Percentiles rank a stretch among this genome's conserved stretches.
These are phyloP conservation scores for Elaeis guineensis DNA, from an alignment of 176 grass and related monocot genomes.

Conservation along the genomic window DNA sequence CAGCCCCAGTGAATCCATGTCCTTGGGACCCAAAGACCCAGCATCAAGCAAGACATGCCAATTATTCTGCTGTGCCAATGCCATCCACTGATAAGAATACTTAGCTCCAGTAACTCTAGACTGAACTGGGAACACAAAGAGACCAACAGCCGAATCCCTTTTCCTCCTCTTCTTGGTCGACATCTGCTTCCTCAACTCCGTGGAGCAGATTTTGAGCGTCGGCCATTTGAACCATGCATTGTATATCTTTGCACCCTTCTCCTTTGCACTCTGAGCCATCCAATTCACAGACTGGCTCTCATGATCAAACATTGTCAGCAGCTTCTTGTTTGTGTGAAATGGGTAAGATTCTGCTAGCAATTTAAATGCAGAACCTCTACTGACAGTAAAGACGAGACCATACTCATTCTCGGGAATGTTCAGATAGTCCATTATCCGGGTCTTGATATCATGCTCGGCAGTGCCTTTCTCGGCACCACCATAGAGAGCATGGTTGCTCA, in stretches of 20 bases:
- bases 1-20: slow-evolving; percentile 93
- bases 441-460: slow-evolving; percentile 62
- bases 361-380: slow-evolving; percentile 89
- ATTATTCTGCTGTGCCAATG: slow-evolving; percentile 96
- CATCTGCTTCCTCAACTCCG: slow-evolving; percentile 78
- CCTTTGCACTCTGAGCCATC: slow-evolving; percentile 69
- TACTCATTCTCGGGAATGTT: slow-evolving; percentile 97
- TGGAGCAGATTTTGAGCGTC: slow-evolving; percentile 73
- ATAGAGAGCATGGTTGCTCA: slow-evolving; percentile 93
- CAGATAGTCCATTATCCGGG: slow-evolving; percentile 92
- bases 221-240: slow-evolving; percentile 86
- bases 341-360: slow-evolving; percentile 90
- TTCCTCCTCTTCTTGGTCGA: slow-evolving; percentile 79
- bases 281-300: slow-evolving; percentile 96
- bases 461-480: slow-evolving; percentile 74
- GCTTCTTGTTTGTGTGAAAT: slow-evolving; percentile 80
- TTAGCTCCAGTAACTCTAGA: slow-evolving; percentile 93
- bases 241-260: slow-evolving; percentile 87
- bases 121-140: slow-evolving; percentile 95
- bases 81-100: slow-evolving; percentile 99
- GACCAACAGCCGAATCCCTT: slow-evolving; percentile 65
- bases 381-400: slow-evolving; percentile 83
- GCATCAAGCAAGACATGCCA: slow-evolving; percentile 98
- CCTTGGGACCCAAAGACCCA: slow-evolving; percentile 89
- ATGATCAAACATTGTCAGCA: slow-evolving; percentile 98